Percentiles rank a stretch among this genome's conserved stretches.
phyloP scores from a whole-genome alignment of 495 filamentous ascomycete genomes.

The Trichocladium uniseriatum region DNA sequence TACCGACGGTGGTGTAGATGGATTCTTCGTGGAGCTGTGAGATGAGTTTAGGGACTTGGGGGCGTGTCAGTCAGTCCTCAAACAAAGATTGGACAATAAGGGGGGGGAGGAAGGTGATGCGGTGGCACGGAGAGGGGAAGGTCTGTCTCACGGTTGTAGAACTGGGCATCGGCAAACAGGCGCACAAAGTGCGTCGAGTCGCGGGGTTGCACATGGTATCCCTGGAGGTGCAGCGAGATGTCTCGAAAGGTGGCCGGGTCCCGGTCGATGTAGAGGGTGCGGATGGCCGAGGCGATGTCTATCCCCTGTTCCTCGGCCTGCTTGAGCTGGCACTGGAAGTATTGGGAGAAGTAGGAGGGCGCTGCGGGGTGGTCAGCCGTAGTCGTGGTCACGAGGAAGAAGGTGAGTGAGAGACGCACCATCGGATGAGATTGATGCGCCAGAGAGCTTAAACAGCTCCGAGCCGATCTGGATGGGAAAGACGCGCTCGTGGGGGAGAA shows the following conservation, averaged over 20 bases:
- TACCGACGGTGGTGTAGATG: constrained; percentile 84
- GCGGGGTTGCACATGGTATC: constrained; percentile 78
- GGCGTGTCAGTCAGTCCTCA: no score
- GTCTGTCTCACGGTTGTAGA: constrained; percentile 63
- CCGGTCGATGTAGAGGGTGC: constrained; percentile 88
- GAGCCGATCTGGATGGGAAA: constrained; percentile 93
- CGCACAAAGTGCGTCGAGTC: constrained; percentile 82
- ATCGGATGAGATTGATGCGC: constrained; percentile 92
- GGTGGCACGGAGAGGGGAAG: constrained; percentile 6
- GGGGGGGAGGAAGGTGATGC: neutral
- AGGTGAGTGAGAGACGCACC: constrained; percentile 49
- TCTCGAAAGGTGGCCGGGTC: constrained; percentile 85
- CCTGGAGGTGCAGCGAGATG: constrained; percentile 86
- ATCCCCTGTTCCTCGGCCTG: constrained; percentile 48
- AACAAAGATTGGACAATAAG: constrained; percentile 11
- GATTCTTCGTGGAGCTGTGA: constrained; percentile 90
- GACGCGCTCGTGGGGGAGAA: constrained; percentile 57
- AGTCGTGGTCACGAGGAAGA: neutral
- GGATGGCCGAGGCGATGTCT: constrained; percentile 37
- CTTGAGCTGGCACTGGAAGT: constrained; percentile 77
- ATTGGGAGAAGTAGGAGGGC: constrained; percentile 94
- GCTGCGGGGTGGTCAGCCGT: constrained; percentile 42
- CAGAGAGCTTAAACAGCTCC: constrained; percentile 83
- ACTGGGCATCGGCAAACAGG: constrained; percentile 91
- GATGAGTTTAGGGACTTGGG: constrained; percentile 72